Evolutionary conservation across 1,284 basidiomycete species (phyloP).

Genomic region (Exobasidium cylindrosporum): DNA sequence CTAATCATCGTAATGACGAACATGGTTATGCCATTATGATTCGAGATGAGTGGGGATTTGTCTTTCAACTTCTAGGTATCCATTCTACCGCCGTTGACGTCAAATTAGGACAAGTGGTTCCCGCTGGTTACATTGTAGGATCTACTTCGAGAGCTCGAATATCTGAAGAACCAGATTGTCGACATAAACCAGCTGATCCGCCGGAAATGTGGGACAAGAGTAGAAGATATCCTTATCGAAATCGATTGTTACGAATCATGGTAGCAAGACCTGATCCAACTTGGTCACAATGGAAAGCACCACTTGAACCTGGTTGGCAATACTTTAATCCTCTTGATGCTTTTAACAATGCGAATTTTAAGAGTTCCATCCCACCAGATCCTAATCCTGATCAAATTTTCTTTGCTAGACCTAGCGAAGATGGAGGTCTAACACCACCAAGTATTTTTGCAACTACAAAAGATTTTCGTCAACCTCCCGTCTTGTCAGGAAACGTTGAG

Average conservation of each 20-base stretch:
- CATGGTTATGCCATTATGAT: conserved; percentile 10
- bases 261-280: conserved; percentile 14
- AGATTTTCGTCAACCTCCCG: conserved; percentile 2
- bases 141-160: conserved; percentile 1
- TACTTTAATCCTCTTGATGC: conserved; percentile 13
- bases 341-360: conserved; percentile 5
- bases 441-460: conserved; percentile 1
- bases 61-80: conserved; percentile 14
- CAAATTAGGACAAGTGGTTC: conserved; percentile 2
- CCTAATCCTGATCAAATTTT: conserved; percentile 10
- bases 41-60: conserved; percentile 16
- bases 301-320: conserved; percentile 11
- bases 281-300: conserved; percentile 10
- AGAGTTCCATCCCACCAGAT: not conserved
- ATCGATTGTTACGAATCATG: conserved; percentile 6
- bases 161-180: conserved; percentile 7
- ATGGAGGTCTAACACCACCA: not conserved
- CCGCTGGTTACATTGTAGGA: conserved; percentile 11
- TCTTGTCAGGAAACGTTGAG: conserved; percentile 13
- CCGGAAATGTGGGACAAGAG: conserved; percentile 13
- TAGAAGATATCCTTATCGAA: conserved; percentile 13
- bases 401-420: conserved; percentile 12
- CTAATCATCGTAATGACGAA: conserved; percentile 12
- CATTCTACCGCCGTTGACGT: not conserved
- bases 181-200: conserved; percentile 14